Conservation (phyloP, 768 basidiomycete species). For the Serendipita sp. region DNA sequence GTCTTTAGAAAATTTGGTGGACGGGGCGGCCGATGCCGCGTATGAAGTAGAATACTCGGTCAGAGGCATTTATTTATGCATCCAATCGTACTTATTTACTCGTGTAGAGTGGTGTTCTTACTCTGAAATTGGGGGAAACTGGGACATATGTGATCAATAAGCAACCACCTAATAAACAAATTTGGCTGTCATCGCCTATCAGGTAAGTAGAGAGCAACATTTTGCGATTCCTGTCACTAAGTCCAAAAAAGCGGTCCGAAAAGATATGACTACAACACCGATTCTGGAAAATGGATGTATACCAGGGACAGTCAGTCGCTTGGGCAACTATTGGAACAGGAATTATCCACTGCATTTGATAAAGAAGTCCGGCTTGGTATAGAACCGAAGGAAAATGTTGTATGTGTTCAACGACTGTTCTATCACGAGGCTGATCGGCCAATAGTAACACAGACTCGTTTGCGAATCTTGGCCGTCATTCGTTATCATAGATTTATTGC, state of each 20-base stretch:
- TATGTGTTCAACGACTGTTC: too few relatives aligned
- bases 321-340: conserved; percentile 46
- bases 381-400: not conserved
- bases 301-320: conserved; percentile 47
- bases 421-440: too few relatives aligned
- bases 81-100: not conserved
- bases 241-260: conserved; percentile 61
- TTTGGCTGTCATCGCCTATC: conserved; percentile 82
- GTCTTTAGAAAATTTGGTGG: conserved; percentile 55
- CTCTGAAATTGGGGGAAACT: conserved; percentile 52
- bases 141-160: conserved; percentile 95
- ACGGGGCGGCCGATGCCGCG: conserved; percentile 33
- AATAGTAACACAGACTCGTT: too few relatives aligned
- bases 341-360: conserved; percentile 36
- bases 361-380: conserved; percentile 17
- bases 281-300: conserved; percentile 56
- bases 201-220: conserved; percentile 35
- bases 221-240: not conserved
- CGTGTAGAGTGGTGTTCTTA: conserved; percentile 77
- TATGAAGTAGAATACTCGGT: conserved; percentile 87
- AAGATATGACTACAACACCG: conserved; percentile 62
- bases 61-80: conserved; percentile 18
- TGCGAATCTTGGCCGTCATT: too few relatives aligned
- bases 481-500: too few relatives aligned
- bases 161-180: conserved; percentile 94